Evolutionary conservation across 164 flowering plant genomes (phyloP), one percentile per base, ranked within the genome.

Genomic region (Amborella trichopoda): DNA sequence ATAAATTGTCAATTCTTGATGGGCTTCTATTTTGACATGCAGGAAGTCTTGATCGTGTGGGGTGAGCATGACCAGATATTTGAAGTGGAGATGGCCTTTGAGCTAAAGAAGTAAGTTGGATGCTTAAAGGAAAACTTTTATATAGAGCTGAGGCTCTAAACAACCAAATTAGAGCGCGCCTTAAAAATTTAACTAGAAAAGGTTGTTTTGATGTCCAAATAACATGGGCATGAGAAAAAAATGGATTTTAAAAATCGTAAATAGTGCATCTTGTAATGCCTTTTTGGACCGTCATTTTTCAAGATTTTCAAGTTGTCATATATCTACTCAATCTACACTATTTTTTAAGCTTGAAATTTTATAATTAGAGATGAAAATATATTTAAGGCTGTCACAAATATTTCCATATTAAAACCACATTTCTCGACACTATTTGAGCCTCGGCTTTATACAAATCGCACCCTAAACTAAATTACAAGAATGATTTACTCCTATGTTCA

Each of bases 1-100:
- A 30, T 9, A 30, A 14, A 30, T 30, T 9, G 11, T 14, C 34
- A 14, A 14, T 30, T 8, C 34, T 30, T 30, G 11, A 30, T n/a
- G n/a, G n/a, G 14, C 14, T 30, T 0, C 14, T 30, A 30, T 30
- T 30, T 9, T 8, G 14, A 14, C 12, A 23, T 62, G 48, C 50
- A 81, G 90, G 87, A 85, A 39, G 81, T 72, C 3, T 37, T 81
- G 68, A 47, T 85, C 21, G 46, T 81, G 4, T 85, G 95, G 95
- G 95, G 95, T 37, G 87, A 81, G 5, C 50, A 72, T 12, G 95
- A 85, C 58, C 56, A 72, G 28, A 66, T 85, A 56, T 81, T 85
- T 63, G 80, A 70, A 0, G 18, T 74, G 48, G 58, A 66, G 54
- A 72, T 65, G 66, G 85, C 87, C 3, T 38, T 4, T 5, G 82